Conservation (phyloP, 805 yeast species). For the Yueomyces sp. region DNA sequence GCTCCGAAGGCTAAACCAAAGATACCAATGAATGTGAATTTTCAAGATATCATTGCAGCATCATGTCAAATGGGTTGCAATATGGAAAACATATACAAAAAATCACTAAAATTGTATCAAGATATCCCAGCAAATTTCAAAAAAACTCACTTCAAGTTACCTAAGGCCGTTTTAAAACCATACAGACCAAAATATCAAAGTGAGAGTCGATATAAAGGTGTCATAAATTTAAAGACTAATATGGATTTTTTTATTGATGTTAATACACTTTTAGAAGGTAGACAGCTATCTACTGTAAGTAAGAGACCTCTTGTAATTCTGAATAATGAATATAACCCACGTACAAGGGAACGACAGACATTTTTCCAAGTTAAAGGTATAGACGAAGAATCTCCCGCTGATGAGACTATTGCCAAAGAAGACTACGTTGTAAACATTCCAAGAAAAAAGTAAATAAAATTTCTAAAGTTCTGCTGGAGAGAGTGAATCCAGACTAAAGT, state of each 20-base stretch:
- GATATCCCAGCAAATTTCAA: slow-evolving; percentile 18
- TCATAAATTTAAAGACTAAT: not conserved
- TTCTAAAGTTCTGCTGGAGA: no score
- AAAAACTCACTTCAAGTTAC: slow-evolving; percentile 13
- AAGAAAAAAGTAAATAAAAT: no score
- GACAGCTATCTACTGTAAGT: not conserved
- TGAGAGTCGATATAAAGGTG: not conserved
- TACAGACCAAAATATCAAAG: slow-evolving; percentile 3
- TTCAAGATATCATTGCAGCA: slow-evolving; percentile 16
- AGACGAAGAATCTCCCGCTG: not conserved
- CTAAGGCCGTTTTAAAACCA: slow-evolving; percentile 12
- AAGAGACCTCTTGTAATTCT: not conserved
- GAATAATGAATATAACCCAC: no score
- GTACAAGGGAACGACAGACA: not conserved
- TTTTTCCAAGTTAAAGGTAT: no score
- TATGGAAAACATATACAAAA: slow-evolving; percentile 19
- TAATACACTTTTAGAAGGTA: no score
- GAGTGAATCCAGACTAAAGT: no score
- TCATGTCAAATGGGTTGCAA: slow-evolving; percentile 22
- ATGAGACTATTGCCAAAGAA: not conserved
- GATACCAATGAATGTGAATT: slow-evolving; percentile 9
- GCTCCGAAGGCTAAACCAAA: slow-evolving; percentile 5
- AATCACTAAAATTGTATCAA: slow-evolving; percentile 19
- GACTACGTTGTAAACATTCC: not conserved
- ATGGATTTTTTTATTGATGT: not conserved